phyloP scores from a whole-genome alignment of 2,329 filamentous ascomycete genomes.

The Xylaria sp. region DNA sequence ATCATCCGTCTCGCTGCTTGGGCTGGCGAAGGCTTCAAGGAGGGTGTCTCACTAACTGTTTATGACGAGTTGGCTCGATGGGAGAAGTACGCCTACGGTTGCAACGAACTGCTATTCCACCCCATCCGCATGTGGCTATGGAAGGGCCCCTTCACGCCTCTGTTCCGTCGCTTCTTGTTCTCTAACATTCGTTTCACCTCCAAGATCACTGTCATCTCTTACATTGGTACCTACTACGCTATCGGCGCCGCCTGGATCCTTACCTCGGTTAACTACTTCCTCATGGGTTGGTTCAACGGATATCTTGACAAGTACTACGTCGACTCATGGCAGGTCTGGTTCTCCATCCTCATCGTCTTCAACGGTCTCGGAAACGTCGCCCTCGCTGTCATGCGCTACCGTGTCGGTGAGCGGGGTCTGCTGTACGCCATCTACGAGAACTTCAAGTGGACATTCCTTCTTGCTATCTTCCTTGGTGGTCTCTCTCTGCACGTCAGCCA shows the following conservation, averaged over 20 bases:
- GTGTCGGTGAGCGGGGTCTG: slow-evolving; percentile 67
- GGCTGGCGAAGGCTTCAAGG: slow-evolving; percentile 72
- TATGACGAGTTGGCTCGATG: slow-evolving; percentile 75
- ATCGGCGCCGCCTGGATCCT: slow-evolving; percentile 71
- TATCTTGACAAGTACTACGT: slow-evolving; percentile 70
- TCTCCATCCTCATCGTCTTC: slow-evolving; percentile 80
- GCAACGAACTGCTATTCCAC: slow-evolving; percentile 73
- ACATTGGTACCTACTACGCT: slow-evolving; percentile 67
- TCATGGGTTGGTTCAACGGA: slow-evolving; percentile 74
- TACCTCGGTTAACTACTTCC: slow-evolving; percentile 72
- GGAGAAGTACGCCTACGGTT: slow-evolving; percentile 77
- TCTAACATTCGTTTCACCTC: slow-evolving; percentile 68
- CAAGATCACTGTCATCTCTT: slow-evolving; percentile 72
- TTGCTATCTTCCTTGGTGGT: slow-evolving; percentile 83
- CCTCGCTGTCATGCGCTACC: slow-evolving; percentile 75
- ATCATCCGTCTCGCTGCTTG: slow-evolving; percentile 72
- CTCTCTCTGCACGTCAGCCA: slow-evolving; percentile 81
- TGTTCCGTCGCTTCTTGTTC: slow-evolving; percentile 65
- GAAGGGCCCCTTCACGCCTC: slow-evolving; percentile 67
- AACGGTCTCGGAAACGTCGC: slow-evolving; percentile 75
- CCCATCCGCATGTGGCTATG: slow-evolving; percentile 67
- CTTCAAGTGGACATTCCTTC: slow-evolving; percentile 75
- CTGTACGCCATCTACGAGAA: slow-evolving; percentile 64
- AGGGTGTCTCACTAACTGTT: slow-evolving; percentile 74
- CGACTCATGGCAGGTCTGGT: slow-evolving; percentile 77